Evolutionary conservation across 1,284 basidiomycete genomes (phyloP).

Genomic region (Caloboletus inedulis): DNA sequence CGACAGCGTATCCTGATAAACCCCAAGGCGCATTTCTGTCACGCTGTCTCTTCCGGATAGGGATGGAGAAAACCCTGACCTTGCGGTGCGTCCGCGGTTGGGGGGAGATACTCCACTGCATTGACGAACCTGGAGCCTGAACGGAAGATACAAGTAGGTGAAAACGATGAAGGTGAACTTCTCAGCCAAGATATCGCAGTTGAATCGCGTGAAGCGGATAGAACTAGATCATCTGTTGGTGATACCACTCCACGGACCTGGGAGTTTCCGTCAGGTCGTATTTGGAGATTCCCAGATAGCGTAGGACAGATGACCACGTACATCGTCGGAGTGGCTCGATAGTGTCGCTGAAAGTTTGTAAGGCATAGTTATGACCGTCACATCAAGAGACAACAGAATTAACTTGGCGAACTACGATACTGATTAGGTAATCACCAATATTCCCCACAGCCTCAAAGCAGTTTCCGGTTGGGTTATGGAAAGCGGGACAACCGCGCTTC

Average conservation of each 20-base stretch:
- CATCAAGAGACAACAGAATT: background rate
- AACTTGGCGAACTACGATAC: too few relatives aligned
- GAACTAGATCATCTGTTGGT: constrained; percentile 66
- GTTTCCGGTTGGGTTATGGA: background rate
- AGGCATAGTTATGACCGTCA: constrained; percentile 48
- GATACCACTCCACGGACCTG: constrained; percentile 76
- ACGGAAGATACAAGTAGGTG: constrained; percentile 52
- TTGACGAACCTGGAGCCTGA: constrained; percentile 80
- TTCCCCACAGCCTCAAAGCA: too few relatives aligned
- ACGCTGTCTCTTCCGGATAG: constrained; percentile 5
- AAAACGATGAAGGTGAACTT: constrained; percentile 49
- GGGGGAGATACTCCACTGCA: constrained; percentile 74
- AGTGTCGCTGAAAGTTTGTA: constrained; percentile 85
- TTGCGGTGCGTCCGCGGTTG: constrained; percentile 63
- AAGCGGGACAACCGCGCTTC: too few relatives aligned
- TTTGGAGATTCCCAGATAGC: background rate
- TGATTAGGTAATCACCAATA: background rate
- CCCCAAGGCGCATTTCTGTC: constrained; percentile 3
- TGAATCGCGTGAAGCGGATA: constrained; percentile 88
- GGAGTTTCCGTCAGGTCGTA: constrained; percentile 22
- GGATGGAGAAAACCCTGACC: constrained; percentile 41
- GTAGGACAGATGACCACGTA: constrained; percentile 38
- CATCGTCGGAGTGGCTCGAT: constrained; percentile 68
- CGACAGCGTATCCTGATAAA: constrained; percentile 70
- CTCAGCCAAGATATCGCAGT: constrained; percentile 85